These are phyloP conservation scores for Pichia cephalocereana DNA, from an alignment of 805 yeast genomes.

Conservation along the genomic window DNA sequence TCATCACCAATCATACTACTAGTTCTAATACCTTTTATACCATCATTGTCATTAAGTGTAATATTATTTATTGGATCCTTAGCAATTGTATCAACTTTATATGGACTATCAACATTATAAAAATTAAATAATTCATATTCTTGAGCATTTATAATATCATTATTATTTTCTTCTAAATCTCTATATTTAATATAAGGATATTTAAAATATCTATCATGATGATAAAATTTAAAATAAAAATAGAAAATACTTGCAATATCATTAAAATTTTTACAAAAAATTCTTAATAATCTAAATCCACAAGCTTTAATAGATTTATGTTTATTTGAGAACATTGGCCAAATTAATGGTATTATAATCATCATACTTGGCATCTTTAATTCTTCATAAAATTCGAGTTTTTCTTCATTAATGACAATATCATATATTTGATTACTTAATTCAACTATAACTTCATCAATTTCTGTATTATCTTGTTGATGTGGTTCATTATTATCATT, in stretches of 20 bases:
- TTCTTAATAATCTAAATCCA: conserved; percentile 8
- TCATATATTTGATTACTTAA: not conserved
- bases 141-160: not conserved
- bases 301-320: conserved; percentile 3
- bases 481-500: not conserved
- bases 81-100: not conserved
- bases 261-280: not conserved
- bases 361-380: not conserved
- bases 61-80: not conserved
- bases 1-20: not conserved
- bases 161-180: not conserved
- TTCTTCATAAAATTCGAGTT: not conserved
- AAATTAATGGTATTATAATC: not conserved
- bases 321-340: conserved; percentile 7
- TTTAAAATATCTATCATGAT: conserved; percentile 1
- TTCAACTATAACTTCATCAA: not conserved
- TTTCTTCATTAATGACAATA: no score
- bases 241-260: conserved; percentile 2
- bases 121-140: conserved; percentile 2
- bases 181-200: conserved; percentile 2
- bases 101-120: not conserved
- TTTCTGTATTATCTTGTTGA: not conserved
- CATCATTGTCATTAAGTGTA: not conserved
- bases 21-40: not conserved
- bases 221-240: conserved; percentile 1